Base-by-base conservation (phyloP, 116 monocot species). In the Zostera marina region DNA sequence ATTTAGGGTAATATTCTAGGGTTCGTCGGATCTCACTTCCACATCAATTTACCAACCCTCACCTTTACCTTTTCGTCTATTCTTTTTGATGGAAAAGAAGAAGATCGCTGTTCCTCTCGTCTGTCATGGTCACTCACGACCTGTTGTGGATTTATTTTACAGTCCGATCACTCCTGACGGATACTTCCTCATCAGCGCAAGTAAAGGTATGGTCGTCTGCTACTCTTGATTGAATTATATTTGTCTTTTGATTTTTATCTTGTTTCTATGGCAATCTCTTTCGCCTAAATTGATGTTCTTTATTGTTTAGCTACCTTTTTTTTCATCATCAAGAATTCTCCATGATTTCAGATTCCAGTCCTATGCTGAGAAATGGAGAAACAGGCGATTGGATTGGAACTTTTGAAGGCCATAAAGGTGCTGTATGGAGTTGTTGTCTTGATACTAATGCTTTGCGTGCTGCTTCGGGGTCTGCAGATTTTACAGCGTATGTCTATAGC, bases 301-400 rank as follows among this genome's bases (percentile, higher is more conserved):
- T n/a, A n/a, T n/a, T n/a, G n/a, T n/a, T n/a, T n/a, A n/a, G n/a
- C n/a, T n/a, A n/a, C n/a, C n/a, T 32, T 57, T 22, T 47, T 45
- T 25, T 25, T 24, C 14, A 8, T 53, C 22, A 22, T 22, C 5
- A 4, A 24, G n/a, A 15, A 15, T 16, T 24, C 13, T 55, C 44
- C 12, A 2, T 20, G 10, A 13, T 55, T 19, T 49, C 58, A 92
- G 92, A 92, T 87, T 80, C 92, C 11, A 83, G 76, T 47, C 87
- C 87, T 10, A 92, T 92, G 87, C 66, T 92, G 49, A 87, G 92
- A 65, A 92, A 92, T 63, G 87, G 92, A 3, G 87, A 83, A 56
- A 83, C 92, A 12, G 92, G 92, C 42, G 92, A 92, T 60, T 87
- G 92, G 87, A 92, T 92, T 71, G 87, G 92, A 52, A 83, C 92